Evolutionary conservation across 352 stramenopile genomes (phyloP).

Genomic region (Saprolegnia diclina): DNA sequence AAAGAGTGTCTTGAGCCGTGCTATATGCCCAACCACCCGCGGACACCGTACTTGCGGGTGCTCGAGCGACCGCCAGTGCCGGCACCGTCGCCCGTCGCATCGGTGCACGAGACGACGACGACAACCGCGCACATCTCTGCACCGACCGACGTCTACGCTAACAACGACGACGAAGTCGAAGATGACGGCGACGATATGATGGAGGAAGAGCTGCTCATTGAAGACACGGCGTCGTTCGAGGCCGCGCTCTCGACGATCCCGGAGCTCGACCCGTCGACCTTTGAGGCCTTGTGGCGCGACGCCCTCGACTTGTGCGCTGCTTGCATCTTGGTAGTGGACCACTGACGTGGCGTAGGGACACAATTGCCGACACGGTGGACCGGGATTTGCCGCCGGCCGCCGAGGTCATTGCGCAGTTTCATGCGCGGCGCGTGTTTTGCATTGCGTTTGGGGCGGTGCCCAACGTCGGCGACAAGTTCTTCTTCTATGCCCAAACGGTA

Average conservation of each 20-base stretch:
- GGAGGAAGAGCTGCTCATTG: slow-evolving; percentile 33
- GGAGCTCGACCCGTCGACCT: slow-evolving; percentile 10
- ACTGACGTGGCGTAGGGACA: not conserved
- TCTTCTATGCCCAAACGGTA: slow-evolving; percentile 84
- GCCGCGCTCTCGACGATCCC: slow-evolving; percentile 4
- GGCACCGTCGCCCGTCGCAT: slow-evolving; percentile 9
- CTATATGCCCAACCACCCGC: slow-evolving; percentile 29
- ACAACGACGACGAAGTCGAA: not conserved
- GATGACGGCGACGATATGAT: not conserved
- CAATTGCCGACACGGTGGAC: slow-evolving; percentile 14
- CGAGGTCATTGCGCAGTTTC: slow-evolving; percentile 68
- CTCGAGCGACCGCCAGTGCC: slow-evolving; percentile 17
- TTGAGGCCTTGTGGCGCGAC: slow-evolving; percentile 33
- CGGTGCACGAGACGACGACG: not conserved
- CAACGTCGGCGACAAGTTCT: slow-evolving; percentile 78
- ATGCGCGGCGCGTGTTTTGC: slow-evolving; percentile 63
- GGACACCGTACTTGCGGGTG: slow-evolving; percentile 24
- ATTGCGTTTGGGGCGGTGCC: slow-evolving; percentile 62
- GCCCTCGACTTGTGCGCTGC: slow-evolving; percentile 9
- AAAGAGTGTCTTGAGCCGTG: slow-evolving; percentile 61
- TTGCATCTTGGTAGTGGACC: not conserved
- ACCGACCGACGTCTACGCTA: not conserved
- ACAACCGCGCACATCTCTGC: not conserved
- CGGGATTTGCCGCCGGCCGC: slow-evolving; percentile 45
- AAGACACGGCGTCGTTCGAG: slow-evolving; percentile 22